Evolutionary conservation across 2,329 filamentous ascomycete genomes (phyloP), one percentile per base, ranked within the genome.

Genomic region (Talaromyces marneffei): DNA sequence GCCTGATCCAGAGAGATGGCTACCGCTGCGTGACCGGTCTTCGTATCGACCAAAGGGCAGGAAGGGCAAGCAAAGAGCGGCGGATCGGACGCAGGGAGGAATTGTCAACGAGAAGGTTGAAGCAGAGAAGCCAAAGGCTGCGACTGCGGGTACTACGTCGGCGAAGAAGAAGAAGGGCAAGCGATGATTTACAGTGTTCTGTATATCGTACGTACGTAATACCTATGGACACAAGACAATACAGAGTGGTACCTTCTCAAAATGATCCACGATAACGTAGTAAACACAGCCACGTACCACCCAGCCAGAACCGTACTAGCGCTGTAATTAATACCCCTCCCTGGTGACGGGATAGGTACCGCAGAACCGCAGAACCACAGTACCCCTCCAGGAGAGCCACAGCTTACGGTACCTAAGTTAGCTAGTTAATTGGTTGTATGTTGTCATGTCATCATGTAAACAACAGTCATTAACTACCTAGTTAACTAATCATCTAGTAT

Each of bases 1-100:
- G 66, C 84, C 90, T 35, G 94, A 99, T 74, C 87, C 91, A 0
- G 94, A 99, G 77, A 83, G 94, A 65, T 99, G 94, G 94, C 77
- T 99, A 63, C 93, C 94, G 12, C 80, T 97, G 69, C 87, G 89
- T 57, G 94, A 99, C 73, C 84, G 94, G 61, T 94, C 90, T 68
- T 90, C 86, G 42, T 99, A 96, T 76, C 82, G 89, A 53, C 92
- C 92, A 7, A 96, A 94, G 79, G 92, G 92, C 5, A 92, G 89
- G 80, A 96, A 96, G 82, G 90, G 91, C 60, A 93, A 91, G 82
- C 88, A 92, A 82, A 89, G 88, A 77, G 87, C 86, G 4, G 81
- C 83, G 64, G 89, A 91, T 66, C 79, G 87, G 42, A 97, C 91
- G 8, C 94, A 97, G 74, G 94, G 94, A 63, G 93, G 92, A 54